Percentiles rank a stretch among this genome's conserved stretches.
phyloP scores from a whole-genome alignment of 805 yeast genomes.

The Candida sonorensis region DNA sequence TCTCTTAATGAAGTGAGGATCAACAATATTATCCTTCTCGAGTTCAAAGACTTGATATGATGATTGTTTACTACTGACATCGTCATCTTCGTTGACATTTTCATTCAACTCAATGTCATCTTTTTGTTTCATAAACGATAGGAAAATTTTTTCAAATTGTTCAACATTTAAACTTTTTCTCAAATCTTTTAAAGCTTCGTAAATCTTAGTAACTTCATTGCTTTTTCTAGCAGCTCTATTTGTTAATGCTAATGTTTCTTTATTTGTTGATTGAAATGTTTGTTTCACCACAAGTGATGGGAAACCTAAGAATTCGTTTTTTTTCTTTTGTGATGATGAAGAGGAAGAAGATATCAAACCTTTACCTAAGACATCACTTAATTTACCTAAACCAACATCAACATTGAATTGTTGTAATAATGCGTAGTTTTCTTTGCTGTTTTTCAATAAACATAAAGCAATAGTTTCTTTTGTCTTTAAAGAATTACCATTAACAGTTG shows the following conservation, averaged over 20 bases:
- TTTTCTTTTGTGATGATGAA: background rate
- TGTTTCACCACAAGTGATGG: slow-evolving; percentile 16
- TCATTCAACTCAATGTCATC: slow-evolving; percentile 12
- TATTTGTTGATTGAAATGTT: slow-evolving; percentile 13
- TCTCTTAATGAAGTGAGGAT: slow-evolving; percentile 43
- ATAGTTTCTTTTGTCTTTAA: slow-evolving; percentile 33
- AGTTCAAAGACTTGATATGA: slow-evolving; percentile 46
- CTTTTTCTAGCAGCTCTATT: slow-evolving; percentile 13
- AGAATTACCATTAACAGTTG: slow-evolving; percentile 37
- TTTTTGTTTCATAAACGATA: slow-evolving; percentile 25
- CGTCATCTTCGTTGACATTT: slow-evolving; percentile 15
- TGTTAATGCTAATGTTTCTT: slow-evolving; percentile 20
- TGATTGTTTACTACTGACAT: slow-evolving; percentile 8
- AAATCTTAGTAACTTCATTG: slow-evolving; percentile 23
- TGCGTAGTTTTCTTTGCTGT: slow-evolving; percentile 36
- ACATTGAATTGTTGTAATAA: slow-evolving; percentile 39
- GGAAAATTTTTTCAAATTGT: slow-evolving; percentile 23
- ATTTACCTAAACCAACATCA: slow-evolving; percentile 59
- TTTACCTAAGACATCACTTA: slow-evolving; percentile 67
- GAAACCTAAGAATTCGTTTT: slow-evolving; percentile 18
- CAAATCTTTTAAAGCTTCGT: slow-evolving; percentile 19
- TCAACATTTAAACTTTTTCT: slow-evolving; percentile 20
- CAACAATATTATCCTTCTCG: slow-evolving; percentile 61
- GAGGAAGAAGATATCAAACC: slow-evolving; percentile 27
- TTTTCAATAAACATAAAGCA: slow-evolving; percentile 35